Percentiles rank a stretch among this genome's conserved stretches.
Conservation (phyloP, 331 rosid genomes). For the Pyracantha coccinea region DNA sequence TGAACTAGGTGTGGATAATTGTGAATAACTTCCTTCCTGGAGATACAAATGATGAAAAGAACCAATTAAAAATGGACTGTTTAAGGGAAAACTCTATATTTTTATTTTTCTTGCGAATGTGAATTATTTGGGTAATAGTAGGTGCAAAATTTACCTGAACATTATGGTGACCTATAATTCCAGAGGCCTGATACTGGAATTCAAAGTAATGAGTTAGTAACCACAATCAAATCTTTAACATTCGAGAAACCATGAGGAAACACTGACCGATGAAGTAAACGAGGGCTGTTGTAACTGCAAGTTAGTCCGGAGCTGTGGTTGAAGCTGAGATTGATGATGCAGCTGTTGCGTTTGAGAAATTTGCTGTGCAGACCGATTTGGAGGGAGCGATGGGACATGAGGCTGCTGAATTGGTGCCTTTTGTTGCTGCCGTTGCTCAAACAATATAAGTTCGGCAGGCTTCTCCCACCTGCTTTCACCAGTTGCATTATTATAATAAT, state of each 20-base stretch:
- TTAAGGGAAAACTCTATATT: not conserved
- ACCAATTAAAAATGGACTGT: not conserved
- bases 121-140: not conserved
- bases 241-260: not conserved
- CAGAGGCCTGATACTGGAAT: constrained; percentile 58
- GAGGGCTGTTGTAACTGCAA: constrained; percentile 56
- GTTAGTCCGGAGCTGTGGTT: constrained; percentile 42
- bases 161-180: constrained; percentile 49
- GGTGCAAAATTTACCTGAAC: constrained; percentile 40
- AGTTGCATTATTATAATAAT: constrained; percentile 74
- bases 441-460: constrained; percentile 61
- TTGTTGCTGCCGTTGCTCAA: constrained; percentile 65
- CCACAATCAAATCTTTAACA: not conserved
- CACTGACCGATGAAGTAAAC: constrained; percentile 41
- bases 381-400: constrained; percentile 43
- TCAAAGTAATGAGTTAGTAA: constrained; percentile 20
- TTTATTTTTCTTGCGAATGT: not conserved
- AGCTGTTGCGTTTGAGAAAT: constrained; percentile 48
- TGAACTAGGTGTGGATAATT: constrained; percentile 29
- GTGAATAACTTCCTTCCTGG: constrained; percentile 58
- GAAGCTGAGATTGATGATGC: constrained; percentile 46
- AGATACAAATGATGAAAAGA: constrained; percentile 8
- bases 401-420: constrained; percentile 49
- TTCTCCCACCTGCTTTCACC: constrained; percentile 99
- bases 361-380: constrained; percentile 44